Percentiles rank a stretch among this genome's conserved stretches.
Evolutionary conservation across 768 basidiomycete genomes (phyloP).

Genomic region (Boletus vinaceobasis): DNA sequence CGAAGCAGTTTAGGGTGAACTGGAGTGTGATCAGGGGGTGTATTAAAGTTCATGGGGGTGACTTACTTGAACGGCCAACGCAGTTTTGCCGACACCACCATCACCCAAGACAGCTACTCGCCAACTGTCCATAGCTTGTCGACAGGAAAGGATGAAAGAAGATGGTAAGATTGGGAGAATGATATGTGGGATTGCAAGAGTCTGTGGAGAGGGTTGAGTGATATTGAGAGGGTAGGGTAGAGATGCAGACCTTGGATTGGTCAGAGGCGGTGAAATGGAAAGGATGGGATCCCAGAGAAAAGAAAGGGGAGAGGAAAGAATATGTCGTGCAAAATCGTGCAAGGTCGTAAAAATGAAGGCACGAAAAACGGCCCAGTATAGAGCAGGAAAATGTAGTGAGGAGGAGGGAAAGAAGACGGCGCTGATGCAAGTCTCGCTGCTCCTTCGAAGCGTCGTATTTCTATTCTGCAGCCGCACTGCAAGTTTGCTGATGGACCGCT

Average conservation of each 20-base stretch:
- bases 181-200: conserved; percentile 10
- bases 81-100: conserved; percentile 97
- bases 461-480: conserved; percentile 30
- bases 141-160: conserved; percentile 13
- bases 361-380: conserved; percentile 23
- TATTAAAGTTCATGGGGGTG: neutral
- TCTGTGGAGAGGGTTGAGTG: conserved; percentile 20
- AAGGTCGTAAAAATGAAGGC: conserved; percentile 57
- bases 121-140: conserved; percentile 82
- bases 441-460: conserved; percentile 33
- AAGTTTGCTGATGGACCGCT: conserved; percentile 21
- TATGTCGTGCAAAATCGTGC: conserved; percentile 68
- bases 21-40: conserved; percentile 33
- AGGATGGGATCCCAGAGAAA: conserved; percentile 26
- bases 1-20: conserved; percentile 96
- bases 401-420: conserved; percentile 28
- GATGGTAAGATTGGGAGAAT: conserved; percentile 30
- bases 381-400: conserved; percentile 24
- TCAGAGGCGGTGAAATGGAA: conserved; percentile 32
- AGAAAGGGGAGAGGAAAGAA: conserved; percentile 44
- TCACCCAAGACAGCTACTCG: conserved; percentile 95
- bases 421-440: conserved; percentile 32
- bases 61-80: conserved; percentile 88
- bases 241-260: conserved; percentile 28
- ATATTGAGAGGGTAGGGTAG: conserved; percentile 15